A percentile compares a stretch with the other conserved stretches of the same genome.
phyloP scores from a whole-genome alignment of 441 rosid genomes.

The Erysimum cheiri region DNA sequence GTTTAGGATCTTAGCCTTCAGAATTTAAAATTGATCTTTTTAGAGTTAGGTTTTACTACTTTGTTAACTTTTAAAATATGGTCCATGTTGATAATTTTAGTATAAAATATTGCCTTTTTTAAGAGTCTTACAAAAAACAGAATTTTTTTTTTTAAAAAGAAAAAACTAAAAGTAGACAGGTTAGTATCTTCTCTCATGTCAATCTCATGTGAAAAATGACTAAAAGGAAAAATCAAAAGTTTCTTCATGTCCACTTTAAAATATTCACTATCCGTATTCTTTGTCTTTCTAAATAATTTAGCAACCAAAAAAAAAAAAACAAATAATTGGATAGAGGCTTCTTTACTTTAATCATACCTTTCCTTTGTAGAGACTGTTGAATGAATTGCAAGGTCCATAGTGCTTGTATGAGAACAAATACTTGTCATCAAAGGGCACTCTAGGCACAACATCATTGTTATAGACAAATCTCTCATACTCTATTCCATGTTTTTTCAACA shows the following conservation, averaged over 20 bases:
- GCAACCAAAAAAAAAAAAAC: neutral
- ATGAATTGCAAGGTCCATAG: slow-evolving; percentile 64
- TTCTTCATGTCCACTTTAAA: neutral
- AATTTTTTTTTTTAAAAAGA: no score
- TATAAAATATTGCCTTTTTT: neutral
- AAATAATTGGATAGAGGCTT: slow-evolving; percentile 1
- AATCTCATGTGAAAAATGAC: neutral
- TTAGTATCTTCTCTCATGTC: neutral
- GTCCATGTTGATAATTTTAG: neutral
- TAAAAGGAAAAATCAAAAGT: neutral
- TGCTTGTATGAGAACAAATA: slow-evolving; percentile 60
- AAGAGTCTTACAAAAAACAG: neutral
- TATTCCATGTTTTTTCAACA: slow-evolving; percentile 43
- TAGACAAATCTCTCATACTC: slow-evolving; percentile 64
- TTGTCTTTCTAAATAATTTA: neutral
- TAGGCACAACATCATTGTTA: slow-evolving; percentile 61
- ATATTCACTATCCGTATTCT: neutral
- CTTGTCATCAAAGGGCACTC: slow-evolving; percentile 58
- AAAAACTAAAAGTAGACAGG: neutral
- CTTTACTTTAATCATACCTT: slow-evolving; percentile 42
- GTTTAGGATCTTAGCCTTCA: neutral
- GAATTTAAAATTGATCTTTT: neutral
- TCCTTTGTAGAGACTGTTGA: slow-evolving; percentile 53
- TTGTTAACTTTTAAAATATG: neutral
- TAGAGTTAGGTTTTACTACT: neutral